Evolutionary conservation across 2,329 filamentous ascomycete species (phyloP), one percentile per base, ranked within the genome.

Genomic region (Microsporum canis): DNA sequence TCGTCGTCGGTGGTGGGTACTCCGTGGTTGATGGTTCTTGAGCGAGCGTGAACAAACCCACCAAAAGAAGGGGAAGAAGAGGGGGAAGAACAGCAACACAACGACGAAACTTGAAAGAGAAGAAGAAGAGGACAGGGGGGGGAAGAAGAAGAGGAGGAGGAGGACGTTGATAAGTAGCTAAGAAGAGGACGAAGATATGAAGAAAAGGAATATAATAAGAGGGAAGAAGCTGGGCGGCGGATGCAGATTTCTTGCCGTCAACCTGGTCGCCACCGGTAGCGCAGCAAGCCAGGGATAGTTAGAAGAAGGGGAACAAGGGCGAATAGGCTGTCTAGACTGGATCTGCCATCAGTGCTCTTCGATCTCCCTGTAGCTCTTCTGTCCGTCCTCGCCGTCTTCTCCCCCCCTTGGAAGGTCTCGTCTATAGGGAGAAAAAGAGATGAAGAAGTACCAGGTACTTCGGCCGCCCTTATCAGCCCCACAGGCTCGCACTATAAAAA

Each of bases 241-340:
- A n/a, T 39, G 55, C 34, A 57, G 55, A 57, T 57, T 57, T 43
- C 55, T 43, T 57, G 55, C 36, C 34, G 38, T 43, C 38, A 57
- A 41, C 55, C 55, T 57, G 34, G 55, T 57, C 55, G 55, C 55
- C 55, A 57, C 55, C 27, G 23, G 55, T 57, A 29, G 33, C 17
- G 55, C 23, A 31, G 8, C 29, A 34, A 27, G 29, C 12, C 49
- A 55, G 49, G 12, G 45, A 31, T 29, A 33, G 45, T 23, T 7
- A 51, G 7, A 51, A 51, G 45, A 27, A 23, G n/a, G 7, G 14
- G 45, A 3, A 7, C 27, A 7, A 51, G 4, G 23, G 8, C 12
- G 45, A 23, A 47, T 14, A 5, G 17, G 43, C 3, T 14, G 43
- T 5, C 17, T 23, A 23, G 17, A 23, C 17, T 23, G 17, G 17